Conservation (phyloP, 2,329 filamentous ascomycete species). For the Coleophoma crateriformis region DNA sequence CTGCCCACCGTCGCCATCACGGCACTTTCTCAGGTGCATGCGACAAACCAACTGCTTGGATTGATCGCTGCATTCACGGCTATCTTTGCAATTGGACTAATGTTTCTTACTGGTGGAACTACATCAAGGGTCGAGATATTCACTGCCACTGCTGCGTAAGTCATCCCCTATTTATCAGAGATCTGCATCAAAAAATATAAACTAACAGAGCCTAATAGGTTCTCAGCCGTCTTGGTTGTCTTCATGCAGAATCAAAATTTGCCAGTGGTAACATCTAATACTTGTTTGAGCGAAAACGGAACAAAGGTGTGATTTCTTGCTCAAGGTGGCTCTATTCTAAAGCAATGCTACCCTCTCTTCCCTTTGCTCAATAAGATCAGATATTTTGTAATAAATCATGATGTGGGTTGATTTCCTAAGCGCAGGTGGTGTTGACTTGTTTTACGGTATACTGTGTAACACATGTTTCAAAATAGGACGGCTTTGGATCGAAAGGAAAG, state of each 20-base stretch:
- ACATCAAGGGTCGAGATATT: constrained; percentile 15
- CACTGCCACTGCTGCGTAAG: constrained; percentile 19
- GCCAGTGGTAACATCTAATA: too few species aligned
- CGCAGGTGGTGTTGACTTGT: too few species aligned
- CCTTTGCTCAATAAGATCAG: too few species aligned
- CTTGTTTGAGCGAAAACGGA: too few species aligned
- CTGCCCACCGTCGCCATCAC: constrained; percentile 13
- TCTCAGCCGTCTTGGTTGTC: constrained; percentile 15
- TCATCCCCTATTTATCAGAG: background rate
- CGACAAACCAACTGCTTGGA: constrained; percentile 3
- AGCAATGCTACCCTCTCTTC: too few species aligned
- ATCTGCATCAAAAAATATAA: background rate
- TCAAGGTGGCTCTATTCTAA: too few species aligned
- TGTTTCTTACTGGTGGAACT: constrained; percentile 8
- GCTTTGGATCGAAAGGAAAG: too few species aligned
- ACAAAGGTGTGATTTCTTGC: too few species aligned
- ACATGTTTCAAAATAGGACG: too few species aligned
- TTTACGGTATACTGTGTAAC: too few species aligned
- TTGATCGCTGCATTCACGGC: constrained; percentile 12
- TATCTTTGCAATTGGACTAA: constrained; percentile 12
- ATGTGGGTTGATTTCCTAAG: too few species aligned
- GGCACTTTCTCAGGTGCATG: constrained; percentile 10
- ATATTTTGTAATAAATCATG: too few species aligned
- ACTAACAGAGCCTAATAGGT: background rate
- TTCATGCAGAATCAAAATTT: constrained; percentile 10